Evolutionary conservation across 805 yeast genomes (phyloP), one percentile per base, ranked within the genome.

Genomic region (Starmerella sp.): DNA sequence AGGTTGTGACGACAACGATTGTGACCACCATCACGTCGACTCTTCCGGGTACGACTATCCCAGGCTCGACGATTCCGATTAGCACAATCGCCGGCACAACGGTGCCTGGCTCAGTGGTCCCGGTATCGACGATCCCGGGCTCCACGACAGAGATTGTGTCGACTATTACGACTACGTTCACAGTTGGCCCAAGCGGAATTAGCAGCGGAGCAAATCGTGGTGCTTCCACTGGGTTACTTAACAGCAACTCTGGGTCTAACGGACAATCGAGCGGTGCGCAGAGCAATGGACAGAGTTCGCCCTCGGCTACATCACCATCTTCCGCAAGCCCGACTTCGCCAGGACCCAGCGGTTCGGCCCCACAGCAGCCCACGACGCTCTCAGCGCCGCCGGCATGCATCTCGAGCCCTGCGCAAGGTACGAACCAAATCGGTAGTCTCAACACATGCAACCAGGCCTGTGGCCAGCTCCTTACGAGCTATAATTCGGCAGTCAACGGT

Each of bases 41-140:
- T 2, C 7, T 47, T 13, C 59, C 57, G 4, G 57, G 57, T 11
- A 22, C 51, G 8, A 56, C 59, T 6, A 34, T 49, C 8, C 50
- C 54, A 4, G 47, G 50, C 5, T 47, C 63, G 2, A 44, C 57
- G 13, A 36, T 54, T 2, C 53, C 50, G 6, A 54, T 46, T 8
- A 28, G 54, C 17, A 50, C 53, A 22, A 22, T 51, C 31, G 17
- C 38, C 36, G 44, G 55, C 30, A 51, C 47, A 3, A 52, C 60
- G 30, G 15, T 38, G 15, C 39, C 50, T 1, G 51, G 52, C n/a
- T 36, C 56, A 2, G 36, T 53, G 15, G 37, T 48, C 48, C 43
- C 50, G 2, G 51, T 39, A 8, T 43, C 49, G 30, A 54, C 57
- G 3, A 49, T 51, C 29, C 52, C 37, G 14, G 38, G 36, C 13